Evolutionary conservation across 176 grass and related monocot genomes (phyloP), one percentile per base, ranked within the genome.

Genomic region (Cenchrus purpureus): DNA sequence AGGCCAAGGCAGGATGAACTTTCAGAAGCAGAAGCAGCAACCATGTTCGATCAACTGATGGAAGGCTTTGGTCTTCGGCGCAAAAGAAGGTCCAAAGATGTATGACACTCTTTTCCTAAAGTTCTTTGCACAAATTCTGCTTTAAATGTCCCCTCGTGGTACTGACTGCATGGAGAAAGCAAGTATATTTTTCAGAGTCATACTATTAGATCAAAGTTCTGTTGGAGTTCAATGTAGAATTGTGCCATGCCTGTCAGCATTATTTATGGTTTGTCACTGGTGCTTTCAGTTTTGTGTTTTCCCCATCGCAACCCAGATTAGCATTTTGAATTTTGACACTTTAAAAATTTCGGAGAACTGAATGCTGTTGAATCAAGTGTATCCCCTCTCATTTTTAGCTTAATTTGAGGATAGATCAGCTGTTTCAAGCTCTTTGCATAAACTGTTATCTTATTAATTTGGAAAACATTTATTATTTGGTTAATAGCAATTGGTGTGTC

Each of bases 11-110:
- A 84, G 55, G 85, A 71, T 51, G 91, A 93, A 51, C 77, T 90
- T 78, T 85, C 91, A n/a, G 93, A 92, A 34, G 93, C 79, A 6
- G 87, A 92, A 56, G 93, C 88, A 56, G 89, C 93, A 1, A 92
- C 88, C 51, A 90, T 93, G 32, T 94, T 95, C 45, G 94, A 95
- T 61, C 87, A 98, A 69, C 73, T 95, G 46, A 88, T 98, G 86
- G 92, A 93, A 82, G 92, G 94, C 58, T 95, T 98, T 78, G 96
- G 96, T 12, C 81, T 95, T 19, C 86, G 85, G 43, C 76, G 87
- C 54, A 91, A 82, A 68, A 91, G 88, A 75, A 88, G 81, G 54
- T 90, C 83, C 8, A 90, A 88, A 79, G 87, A 81, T 65, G 94
- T 89, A 96, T 25, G 79, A 0, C 62, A 31, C 62, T 68, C 48